Base-by-base conservation (phyloP, 2,329 filamentous ascomycete species). In the Trichoderma sp. region DNA sequence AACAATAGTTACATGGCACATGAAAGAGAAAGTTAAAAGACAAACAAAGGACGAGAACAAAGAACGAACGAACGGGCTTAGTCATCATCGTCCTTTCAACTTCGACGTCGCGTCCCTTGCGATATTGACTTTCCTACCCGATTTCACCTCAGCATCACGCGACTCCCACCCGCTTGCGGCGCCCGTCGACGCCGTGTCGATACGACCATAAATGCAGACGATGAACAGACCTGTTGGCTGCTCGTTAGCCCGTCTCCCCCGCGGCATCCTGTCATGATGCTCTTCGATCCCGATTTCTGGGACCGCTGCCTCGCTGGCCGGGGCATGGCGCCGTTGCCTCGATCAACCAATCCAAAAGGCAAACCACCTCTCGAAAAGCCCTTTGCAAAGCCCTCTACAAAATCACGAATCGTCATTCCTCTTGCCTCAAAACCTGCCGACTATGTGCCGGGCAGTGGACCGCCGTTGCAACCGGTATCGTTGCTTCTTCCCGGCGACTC, bases 401-500 rank as follows among this genome's bases (percentile, higher is more conserved):
- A 58, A n/a, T 32, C 71, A 26, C 55, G 55, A 50, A 68, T 73
- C n/a, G 36, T 17, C n/a, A 64, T 73, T 5, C 71, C 68, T 28
- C 68, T 73, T 12, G 8, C 28, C 6, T 62, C 75, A 12, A 76
- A 71, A 61, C 75, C 74, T 1, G 74, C 65, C 23, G 75, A 76
- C 13, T 88, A 88, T 75, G 77, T 80, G 1, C 82, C 83, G 3
- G 84, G 85, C 43, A 83, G 83, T 8, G 85, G 85, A 0, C 87
- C 87, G 0, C 80, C 84, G 0, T 78, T 86, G 2, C 82, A 82
- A 4, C 84, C 82, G 11, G 79, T 89, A 17, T 77, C 81, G n/a
- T 78, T 90, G 7, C 77, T 84, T 3, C 87, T 85, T 3, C 77
- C 81, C 1, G 78, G 83, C 76, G 85, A 90, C 74, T 84, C 84